Evolutionary conservation across 2,329 filamentous ascomycete species (phyloP), one percentile per base, ranked within the genome.

Genomic region (Hypoxylon sp.): DNA sequence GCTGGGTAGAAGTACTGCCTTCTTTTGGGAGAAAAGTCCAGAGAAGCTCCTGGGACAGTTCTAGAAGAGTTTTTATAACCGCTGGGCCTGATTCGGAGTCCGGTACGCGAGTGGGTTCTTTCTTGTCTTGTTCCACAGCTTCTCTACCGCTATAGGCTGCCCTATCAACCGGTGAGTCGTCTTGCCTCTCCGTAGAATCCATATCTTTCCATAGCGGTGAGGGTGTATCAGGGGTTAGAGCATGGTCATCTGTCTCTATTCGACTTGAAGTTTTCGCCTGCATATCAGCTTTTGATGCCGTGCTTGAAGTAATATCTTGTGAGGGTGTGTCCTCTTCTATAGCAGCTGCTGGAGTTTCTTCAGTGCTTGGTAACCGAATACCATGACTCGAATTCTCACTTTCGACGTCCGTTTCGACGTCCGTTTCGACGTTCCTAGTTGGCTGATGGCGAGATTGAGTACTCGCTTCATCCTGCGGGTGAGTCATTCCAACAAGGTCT

Each of bases 21-120:
- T 43, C 38, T 17, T 25, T n/a, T 25, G 38, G 38, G 12, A 43
- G 29, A 13, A 32, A 43, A 8, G 27, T 43, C 21, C 38, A 27
- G 19, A 43, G 38, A 32, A 43, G 38, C 15, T 43, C 38, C 20
- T 23, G 38, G 12, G 38, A 43, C 9, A 32, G 2, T 5, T 42
- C 13, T 32, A 42, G n/a, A 13, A 42, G 27, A 12, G 5, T 32
- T 8, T 25, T 17, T 29, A 42, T 42, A 7, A 17, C 26, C 16
- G 12, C 13, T 26, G 31, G 19, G 8, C n/a, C n/a, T n/a, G n/a
- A n/a, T n/a, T 25, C 19, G 2, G 38, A 9, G 12, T 20, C 11
- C 17, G 12, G 16, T 12, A 32, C 7, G 7, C 8, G 20, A 17
- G n/a, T 15, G 17, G 38, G 19, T 2, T 17, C 19, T 13, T 25